These are phyloP conservation scores for Aspergillus sp. DNA, from an alignment of 2,329 filamentous ascomycete species.

Conservation along the genomic window DNA sequence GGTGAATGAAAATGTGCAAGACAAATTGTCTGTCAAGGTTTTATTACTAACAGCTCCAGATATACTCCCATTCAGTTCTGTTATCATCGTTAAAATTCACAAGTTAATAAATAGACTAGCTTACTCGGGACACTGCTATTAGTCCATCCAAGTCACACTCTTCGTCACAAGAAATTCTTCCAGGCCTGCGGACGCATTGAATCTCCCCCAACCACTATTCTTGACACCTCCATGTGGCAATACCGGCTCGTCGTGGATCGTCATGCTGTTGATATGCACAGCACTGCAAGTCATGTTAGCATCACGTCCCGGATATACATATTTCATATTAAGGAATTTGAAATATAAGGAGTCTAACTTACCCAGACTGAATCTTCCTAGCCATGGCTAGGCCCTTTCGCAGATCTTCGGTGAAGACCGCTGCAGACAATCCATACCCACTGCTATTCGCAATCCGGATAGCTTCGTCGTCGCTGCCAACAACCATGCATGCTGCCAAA, in stretches of 20 bases:
- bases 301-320: neutral
- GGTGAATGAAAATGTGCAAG: too few species aligned
- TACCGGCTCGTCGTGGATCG: constrained; percentile 60
- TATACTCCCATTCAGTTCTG: neutral
- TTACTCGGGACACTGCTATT: neutral
- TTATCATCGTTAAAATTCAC: neutral
- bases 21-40: too few species aligned
- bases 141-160: constrained; percentile 59
- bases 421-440: constrained; percentile 69
- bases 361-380: constrained; percentile 62
- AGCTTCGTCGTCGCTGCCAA: constrained; percentile 64
- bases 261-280: constrained; percentile 67
- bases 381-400: constrained; percentile 57
- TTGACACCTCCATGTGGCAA: constrained; percentile 66
- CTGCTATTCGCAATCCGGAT: constrained; percentile 73
- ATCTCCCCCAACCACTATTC: constrained; percentile 59
- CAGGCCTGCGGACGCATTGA: constrained; percentile 54
- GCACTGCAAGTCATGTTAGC: constrained; percentile 23
- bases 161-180: constrained; percentile 64
- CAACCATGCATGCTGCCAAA: constrained; percentile 64
- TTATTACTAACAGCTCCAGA: too few species aligned
- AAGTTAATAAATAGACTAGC: neutral
- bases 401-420: constrained; percentile 72
- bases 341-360: constrained; percentile 19
- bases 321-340: constrained; percentile 16